phyloP scores from a whole-genome alignment of 352 stramenopile genomes.

The Blastocystis sp. region DNA sequence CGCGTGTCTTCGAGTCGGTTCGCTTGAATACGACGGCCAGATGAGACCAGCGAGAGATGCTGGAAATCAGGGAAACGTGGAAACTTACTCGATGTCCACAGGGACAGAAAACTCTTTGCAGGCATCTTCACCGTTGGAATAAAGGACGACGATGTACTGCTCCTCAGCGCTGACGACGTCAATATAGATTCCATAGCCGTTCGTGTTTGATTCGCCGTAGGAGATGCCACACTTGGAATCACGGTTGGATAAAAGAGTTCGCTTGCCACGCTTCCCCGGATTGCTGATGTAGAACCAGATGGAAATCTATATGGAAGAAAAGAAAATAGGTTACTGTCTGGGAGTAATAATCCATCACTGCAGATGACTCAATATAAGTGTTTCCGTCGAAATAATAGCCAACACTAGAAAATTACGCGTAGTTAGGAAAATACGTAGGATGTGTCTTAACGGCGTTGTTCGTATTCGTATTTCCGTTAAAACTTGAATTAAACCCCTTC shows the following conservation, averaged over 20 bases:
- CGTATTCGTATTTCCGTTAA: background rate
- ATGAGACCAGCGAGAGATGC: conserved; percentile 10
- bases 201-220: conserved; percentile 25
- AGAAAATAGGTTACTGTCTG: background rate
- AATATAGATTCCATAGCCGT: conserved; percentile 47
- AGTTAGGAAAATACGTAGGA: background rate
- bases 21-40: conserved; percentile 26
- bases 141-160: conserved; percentile 5
- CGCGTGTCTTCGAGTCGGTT: background rate
- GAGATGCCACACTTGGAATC: background rate
- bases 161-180: conserved; percentile 18
- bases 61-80: background rate
- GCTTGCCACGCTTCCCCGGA: background rate
- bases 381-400: conserved; percentile 27
- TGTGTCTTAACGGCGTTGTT: background rate
- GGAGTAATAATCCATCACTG: conserved; percentile 50
- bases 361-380: conserved; percentile 8
- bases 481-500: background rate
- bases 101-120: conserved; percentile 14
- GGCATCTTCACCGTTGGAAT: background rate
- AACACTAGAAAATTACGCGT: background rate
- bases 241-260: conserved; percentile 5
- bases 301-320: background rate
- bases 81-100: background rate
- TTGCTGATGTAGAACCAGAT: conserved; percentile 41